Percentiles rank a stretch among this genome's conserved stretches.
These are phyloP conservation scores for Diaporthe batatas DNA, from an alignment of 2,329 filamentous ascomycete species.

Conservation along the genomic window DNA sequence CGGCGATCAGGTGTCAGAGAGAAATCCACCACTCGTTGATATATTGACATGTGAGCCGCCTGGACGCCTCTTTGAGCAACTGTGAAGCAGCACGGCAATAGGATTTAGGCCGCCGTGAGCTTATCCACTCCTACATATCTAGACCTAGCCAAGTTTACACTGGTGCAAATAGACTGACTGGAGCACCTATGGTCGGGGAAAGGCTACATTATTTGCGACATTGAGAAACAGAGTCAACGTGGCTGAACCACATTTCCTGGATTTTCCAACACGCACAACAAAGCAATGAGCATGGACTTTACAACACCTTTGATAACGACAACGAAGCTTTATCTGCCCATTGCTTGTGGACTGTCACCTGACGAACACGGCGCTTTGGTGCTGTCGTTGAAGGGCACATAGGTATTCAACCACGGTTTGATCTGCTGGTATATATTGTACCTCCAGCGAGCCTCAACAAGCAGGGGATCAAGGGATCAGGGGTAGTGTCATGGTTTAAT, in stretches of 20 bases:
- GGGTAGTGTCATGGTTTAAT: background rate
- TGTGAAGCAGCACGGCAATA: background rate
- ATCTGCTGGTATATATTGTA: background rate
- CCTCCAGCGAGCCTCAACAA: background rate
- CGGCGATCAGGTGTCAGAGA: background rate
- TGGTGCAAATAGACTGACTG: background rate
- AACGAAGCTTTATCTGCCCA: background rate
- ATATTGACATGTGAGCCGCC: background rate
- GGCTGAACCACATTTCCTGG: no score
- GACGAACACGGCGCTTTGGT: fast-evolving
- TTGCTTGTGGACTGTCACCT: background rate
- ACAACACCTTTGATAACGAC: background rate
- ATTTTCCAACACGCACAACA: no score
- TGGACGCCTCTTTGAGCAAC: background rate
- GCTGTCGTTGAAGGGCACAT: background rate
- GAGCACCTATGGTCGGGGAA: background rate
- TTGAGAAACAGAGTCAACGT: background rate
- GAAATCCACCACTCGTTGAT: no score
- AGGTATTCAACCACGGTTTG: background rate
- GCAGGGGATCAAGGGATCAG: no score
- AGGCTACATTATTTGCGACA: no score
- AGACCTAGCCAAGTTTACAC: background rate
- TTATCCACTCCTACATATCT: no score
- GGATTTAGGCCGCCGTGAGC: background rate
- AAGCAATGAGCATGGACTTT: background rate